Conservation (phyloP, 2,329 filamentous ascomycete genomes). For the Clathrospora elynae region DNA sequence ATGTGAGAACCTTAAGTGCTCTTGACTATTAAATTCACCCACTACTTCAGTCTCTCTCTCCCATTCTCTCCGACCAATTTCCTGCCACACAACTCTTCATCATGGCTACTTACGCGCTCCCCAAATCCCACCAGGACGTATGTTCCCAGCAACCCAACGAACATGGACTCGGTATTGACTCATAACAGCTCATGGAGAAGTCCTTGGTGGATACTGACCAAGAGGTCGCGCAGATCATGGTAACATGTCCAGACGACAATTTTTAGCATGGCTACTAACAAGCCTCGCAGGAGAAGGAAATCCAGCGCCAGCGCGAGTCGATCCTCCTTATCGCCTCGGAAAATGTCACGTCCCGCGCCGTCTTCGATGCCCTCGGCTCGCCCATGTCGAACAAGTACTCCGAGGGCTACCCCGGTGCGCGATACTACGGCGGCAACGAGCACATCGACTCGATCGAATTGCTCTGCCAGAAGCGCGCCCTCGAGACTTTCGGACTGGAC, state of each 20-base stretch:
- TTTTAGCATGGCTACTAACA: constrained; percentile 16
- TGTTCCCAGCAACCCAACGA: constrained; percentile 39
- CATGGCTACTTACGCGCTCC: constrained; percentile 64
- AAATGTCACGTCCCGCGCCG: constrained; percentile 48
- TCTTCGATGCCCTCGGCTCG: constrained; percentile 57
- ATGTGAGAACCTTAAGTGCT: constrained; percentile 8
- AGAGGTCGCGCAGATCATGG: constrained; percentile 97
- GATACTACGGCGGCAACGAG: constrained; percentile 97
- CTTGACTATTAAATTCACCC: constrained; percentile 11
- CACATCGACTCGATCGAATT: constrained; percentile 91
- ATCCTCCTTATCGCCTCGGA: constrained; percentile 66
- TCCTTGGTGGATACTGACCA: constrained; percentile 88
- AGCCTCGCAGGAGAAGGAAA: constrained; percentile 74
- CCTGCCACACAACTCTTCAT: constrained; percentile 17
- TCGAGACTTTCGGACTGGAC: constrained; percentile 84
- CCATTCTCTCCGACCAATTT: constrained; percentile 2
- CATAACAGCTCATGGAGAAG: constrained; percentile 86
- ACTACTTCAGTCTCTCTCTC: constrained; percentile 6
- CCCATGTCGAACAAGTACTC: constrained; percentile 88
- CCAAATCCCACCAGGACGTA: constrained; percentile 69
- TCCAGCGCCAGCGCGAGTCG: constrained; percentile 96
- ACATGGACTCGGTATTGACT: constrained; percentile 42
- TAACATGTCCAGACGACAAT: constrained; percentile 52
- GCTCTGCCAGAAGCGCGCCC: constrained; percentile 85
- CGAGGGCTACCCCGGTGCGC: constrained; percentile 92